A percentile compares a stretch with the other conserved stretches of the same genome.
Evolutionary conservation across 805 yeast species (phyloP).

Genomic region (Lachancea waltii): DNA sequence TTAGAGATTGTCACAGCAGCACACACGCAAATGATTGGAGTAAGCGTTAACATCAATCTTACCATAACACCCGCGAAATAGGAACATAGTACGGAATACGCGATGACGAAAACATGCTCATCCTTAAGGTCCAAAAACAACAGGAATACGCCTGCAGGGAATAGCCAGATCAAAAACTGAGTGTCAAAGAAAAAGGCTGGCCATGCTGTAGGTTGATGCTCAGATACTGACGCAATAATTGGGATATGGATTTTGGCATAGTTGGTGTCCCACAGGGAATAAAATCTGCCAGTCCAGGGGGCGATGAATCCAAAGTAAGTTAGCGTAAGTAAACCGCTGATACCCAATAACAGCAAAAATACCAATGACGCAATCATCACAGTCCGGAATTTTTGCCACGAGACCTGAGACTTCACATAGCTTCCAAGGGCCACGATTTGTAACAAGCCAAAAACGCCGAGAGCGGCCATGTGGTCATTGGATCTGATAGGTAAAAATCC

Average conservation of each 20-base stretch:
- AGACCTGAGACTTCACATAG: constrained; percentile 67
- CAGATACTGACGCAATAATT: constrained; percentile 96
- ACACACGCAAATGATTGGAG: constrained; percentile 92
- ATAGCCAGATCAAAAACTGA: constrained; percentile 88
- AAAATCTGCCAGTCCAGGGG: constrained; percentile 99
- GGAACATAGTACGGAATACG: constrained; percentile 87
- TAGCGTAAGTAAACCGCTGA: constrained; percentile 65
- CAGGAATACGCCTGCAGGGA: constrained; percentile 95
- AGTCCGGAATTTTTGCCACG: constrained; percentile 65
- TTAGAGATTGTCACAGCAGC: constrained; percentile 86
- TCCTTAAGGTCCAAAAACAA: constrained; percentile 83
- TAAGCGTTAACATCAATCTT: constrained; percentile 91
- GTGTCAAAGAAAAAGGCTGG: constrained; percentile 95
- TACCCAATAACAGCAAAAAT: constrained; percentile 53
- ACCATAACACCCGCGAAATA: constrained; percentile 99
- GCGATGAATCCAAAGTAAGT: constrained; percentile 92
- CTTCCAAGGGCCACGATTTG: constrained; percentile 86
- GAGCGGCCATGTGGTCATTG: constrained; percentile 96
- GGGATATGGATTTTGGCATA: constrained; percentile 98
- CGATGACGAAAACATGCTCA: constrained; percentile 88
- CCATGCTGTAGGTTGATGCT: constrained; percentile 99
- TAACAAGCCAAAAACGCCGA: constrained; percentile 92
- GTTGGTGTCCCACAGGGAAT: constrained; percentile 95
- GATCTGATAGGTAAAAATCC: constrained; percentile 96
- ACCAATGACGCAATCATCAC: constrained; percentile 56